A percentile compares a stretch with the other conserved stretches of the same genome.
Conservation (phyloP, 495 filamentous ascomycete genomes). For the Aspergillus ellipticus region DNA sequence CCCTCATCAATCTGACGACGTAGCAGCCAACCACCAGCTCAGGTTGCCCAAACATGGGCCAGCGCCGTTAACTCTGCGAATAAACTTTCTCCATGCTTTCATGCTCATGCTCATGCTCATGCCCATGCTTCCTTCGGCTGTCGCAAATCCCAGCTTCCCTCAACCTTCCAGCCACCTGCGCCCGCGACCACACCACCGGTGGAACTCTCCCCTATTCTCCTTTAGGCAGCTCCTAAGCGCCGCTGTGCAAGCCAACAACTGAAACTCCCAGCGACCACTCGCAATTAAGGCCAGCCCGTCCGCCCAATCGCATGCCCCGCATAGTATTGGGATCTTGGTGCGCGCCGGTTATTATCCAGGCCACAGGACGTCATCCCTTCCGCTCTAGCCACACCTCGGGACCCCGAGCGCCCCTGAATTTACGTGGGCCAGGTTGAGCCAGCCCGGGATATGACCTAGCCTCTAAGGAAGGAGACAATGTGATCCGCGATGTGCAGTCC, state of each 20-base stretch:
- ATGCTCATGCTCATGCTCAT: no score
- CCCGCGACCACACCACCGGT: background rate
- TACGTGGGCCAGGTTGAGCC: background rate
- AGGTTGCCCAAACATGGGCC: background rate
- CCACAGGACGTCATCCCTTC: background rate
- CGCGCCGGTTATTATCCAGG: background rate
- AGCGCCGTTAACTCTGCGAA: background rate
- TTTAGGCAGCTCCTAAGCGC: background rate
- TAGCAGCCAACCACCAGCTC: background rate
- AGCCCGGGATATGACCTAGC: background rate
- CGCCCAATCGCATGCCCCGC: slow-evolving; percentile 3
- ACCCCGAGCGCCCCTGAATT: slow-evolving; percentile 13
- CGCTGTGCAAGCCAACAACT: background rate
- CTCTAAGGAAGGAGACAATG: background rate
- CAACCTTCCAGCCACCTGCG: background rate
- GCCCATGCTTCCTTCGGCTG: no score
- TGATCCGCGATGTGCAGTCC: background rate
- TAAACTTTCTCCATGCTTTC: no score
- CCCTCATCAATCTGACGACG: background rate
- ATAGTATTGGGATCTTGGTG: background rate
- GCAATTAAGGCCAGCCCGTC: background rate
- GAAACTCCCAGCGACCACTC: background rate
- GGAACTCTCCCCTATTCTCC: slow-evolving; percentile 5
- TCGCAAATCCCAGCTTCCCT: background rate
- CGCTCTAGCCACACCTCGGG: background rate